A percentile compares a stretch with the other conserved stretches of the same genome.
Evolutionary conservation across 768 basidiomycete species (phyloP).

Genomic region (Tricholoma bakamatsutake): DNA sequence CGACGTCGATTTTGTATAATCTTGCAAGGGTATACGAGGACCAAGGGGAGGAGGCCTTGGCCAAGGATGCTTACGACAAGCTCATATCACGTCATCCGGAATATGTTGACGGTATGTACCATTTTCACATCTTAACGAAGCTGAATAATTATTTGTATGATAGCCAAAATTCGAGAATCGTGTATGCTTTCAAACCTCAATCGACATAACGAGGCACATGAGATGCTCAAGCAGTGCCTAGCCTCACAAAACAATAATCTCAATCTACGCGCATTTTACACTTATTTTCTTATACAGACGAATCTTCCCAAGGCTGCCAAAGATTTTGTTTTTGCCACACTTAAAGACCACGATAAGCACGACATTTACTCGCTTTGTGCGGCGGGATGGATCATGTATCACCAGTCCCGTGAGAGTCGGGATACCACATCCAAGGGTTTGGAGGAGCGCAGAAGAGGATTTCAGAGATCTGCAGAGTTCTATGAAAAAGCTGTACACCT

Average conservation of each 20-base stretch:
- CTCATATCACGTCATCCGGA: conserved; percentile 89
- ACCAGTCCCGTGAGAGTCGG: conserved; percentile 79
- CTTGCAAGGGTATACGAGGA: conserved; percentile 91
- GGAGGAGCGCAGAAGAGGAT: conserved; percentile 73
- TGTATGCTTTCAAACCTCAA: conserved; percentile 68
- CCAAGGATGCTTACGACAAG: conserved; percentile 84
- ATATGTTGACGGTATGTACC: conserved; percentile 82
- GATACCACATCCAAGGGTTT: conserved; percentile 51
- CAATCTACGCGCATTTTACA: conserved; percentile 90
- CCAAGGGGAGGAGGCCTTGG: conserved; percentile 61
- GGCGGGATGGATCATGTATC: conserved; percentile 80
- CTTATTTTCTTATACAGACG: conserved; percentile 84
- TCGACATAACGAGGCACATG: conserved; percentile 77
- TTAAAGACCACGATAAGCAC: conserved; percentile 80
- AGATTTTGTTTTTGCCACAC: conserved; percentile 84
- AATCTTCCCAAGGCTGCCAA: conserved; percentile 67
- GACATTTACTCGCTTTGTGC: conserved; percentile 92
- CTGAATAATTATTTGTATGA: conserved; percentile 1
- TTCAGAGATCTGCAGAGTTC: conserved; percentile 81
- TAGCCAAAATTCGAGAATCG: conserved; percentile 92
- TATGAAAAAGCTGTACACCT: conserved; percentile 86
- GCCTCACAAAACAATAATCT: conserved; percentile 71
- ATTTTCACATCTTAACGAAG: not conserved
- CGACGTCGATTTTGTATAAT: conserved; percentile 86
- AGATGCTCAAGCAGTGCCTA: conserved; percentile 84